Conservation (phyloP, 345 rosid species). For the Boechera divaricarpa region DNA sequence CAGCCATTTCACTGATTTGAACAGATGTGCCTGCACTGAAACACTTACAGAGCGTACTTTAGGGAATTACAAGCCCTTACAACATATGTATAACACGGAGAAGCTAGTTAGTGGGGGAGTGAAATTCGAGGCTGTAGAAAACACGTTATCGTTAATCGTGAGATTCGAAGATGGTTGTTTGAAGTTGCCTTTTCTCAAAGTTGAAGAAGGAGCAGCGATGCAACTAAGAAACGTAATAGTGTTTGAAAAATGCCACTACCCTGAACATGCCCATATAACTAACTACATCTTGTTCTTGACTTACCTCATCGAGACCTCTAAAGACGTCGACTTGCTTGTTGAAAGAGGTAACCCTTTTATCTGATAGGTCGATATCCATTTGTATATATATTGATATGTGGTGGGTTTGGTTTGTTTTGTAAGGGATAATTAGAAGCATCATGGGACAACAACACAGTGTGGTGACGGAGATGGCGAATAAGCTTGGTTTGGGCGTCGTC, state of each 20-base stretch:
- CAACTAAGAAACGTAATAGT: background rate
- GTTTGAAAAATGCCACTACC: background rate
- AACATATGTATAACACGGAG: background rate
- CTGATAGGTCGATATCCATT: background rate
- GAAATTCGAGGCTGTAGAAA: background rate
- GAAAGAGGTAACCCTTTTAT: background rate
- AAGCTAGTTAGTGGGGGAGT: background rate
- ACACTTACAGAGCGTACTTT: background rate
- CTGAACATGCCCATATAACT: background rate
- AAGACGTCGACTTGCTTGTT: background rate
- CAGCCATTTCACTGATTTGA: too few species aligned
- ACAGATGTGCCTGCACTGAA: background rate
- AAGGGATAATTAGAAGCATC: too few species aligned
- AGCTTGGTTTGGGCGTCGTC: background rate
- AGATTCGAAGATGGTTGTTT: background rate
- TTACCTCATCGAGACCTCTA: background rate
- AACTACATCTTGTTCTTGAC: background rate
- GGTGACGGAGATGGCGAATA: background rate
- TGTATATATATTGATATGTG: background rate
- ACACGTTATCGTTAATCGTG: background rate
- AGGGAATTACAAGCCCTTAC: accelerated
- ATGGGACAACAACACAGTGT: background rate
- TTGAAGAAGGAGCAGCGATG: background rate
- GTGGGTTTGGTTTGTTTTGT: background rate
- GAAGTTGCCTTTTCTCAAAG: background rate